A percentile compares a stretch with the other conserved stretches of the same genome.
phyloP scores from a whole-genome alignment of 257 asterid genomes.

The Haberlea rhodopensis region DNA sequence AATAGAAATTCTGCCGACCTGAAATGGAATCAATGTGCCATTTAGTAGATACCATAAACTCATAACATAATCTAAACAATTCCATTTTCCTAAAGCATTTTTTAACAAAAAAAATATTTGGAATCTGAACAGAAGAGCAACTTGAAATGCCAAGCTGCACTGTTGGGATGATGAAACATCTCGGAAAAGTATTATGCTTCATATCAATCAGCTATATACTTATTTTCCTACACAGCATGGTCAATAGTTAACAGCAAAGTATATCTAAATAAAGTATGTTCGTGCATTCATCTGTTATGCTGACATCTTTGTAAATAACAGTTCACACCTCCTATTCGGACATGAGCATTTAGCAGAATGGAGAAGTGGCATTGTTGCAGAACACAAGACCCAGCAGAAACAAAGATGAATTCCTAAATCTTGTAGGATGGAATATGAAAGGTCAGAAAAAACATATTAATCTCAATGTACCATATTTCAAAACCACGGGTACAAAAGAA shows the following conservation, averaged over 20 bases:
- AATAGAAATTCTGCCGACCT: slow-evolving; percentile 55
- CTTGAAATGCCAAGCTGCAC: slow-evolving; percentile 15
- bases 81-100: slow-evolving; percentile 8
- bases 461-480: too few species aligned
- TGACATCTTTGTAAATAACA: too few species aligned
- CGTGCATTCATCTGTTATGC: too few species aligned
- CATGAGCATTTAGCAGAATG: too few species aligned
- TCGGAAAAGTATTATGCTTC: neutral
- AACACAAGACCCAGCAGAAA: too few species aligned
- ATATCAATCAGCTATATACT: neutral
- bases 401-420: too few species aligned
- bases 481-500: too few species aligned
- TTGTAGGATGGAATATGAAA: too few species aligned
- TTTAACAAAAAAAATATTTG: neutral
- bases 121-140: neutral
- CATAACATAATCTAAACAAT: neutral
- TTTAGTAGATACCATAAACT: slow-evolving; percentile 15
- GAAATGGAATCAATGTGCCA: slow-evolving; percentile 26
- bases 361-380: too few species aligned
- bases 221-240: neutral
- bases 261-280: too few species aligned
- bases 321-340: too few species aligned
- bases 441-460: too few species aligned
- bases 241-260: neutral
- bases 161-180: neutral